Evolutionary conservation across 768 basidiomycete species (phyloP).

Genomic region (Kwoniella shandongensis): DNA sequence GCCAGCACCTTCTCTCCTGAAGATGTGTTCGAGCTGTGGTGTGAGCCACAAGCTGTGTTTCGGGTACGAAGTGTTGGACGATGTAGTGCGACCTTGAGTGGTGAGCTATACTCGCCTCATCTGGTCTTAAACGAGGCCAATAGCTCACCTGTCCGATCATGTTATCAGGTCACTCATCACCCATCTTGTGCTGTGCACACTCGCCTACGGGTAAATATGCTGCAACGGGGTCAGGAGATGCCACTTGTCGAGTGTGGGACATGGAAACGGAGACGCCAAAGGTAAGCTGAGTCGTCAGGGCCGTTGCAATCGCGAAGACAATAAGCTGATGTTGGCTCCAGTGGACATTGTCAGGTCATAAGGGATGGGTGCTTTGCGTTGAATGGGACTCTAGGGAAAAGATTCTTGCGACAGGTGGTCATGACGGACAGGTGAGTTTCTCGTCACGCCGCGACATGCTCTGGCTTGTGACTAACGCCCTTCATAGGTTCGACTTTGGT

Average conservation of each 20-base stretch:
- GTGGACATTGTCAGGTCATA: conserved; percentile 80
- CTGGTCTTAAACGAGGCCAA: no score
- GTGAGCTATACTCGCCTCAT: conserved; percentile 55
- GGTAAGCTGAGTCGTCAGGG: conserved; percentile 24
- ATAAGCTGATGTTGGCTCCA: conserved; percentile 4
- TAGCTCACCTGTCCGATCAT: conserved; percentile 1
- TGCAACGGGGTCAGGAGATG: conserved; percentile 94
- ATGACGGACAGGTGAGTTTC: conserved; percentile 77
- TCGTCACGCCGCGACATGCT: background rate
- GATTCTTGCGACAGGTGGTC: conserved; percentile 85
- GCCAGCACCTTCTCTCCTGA: conserved; percentile 58
- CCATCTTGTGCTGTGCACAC: conserved; percentile 92
- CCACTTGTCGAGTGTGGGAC: conserved; percentile 90
- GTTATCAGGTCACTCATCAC: conserved; percentile 76
- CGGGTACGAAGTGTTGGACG: conserved; percentile 88
- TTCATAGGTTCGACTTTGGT: conserved; percentile 76
- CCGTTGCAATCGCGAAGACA: background rate
- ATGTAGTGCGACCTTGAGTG: conserved; percentile 88
- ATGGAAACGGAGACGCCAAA: conserved; percentile 88
- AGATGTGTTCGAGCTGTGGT: conserved; percentile 82
- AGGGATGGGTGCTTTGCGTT: conserved; percentile 93
- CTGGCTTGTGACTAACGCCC: background rate
- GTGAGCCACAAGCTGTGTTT: conserved; percentile 94
- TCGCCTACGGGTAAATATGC: conserved; percentile 88
- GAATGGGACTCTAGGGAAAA: conserved; percentile 96